Evolutionary conservation across 192 early-diverging fungal genomes (phyloP).

Genomic region (Podila epicladia): DNA sequence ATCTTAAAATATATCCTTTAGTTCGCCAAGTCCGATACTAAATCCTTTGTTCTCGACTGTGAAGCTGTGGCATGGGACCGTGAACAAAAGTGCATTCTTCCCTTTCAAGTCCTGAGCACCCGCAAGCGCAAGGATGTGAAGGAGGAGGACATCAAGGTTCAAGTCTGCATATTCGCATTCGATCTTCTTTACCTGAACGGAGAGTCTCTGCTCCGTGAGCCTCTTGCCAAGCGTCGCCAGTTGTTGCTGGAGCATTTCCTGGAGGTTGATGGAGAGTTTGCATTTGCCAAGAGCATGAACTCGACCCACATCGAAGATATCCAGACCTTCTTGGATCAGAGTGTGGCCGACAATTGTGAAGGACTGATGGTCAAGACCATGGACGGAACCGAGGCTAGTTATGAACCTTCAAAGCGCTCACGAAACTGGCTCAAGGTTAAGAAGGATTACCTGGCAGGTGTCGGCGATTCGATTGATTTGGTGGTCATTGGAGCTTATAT

Average conservation of each 20-base stretch:
- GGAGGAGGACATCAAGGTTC: slow-evolving; percentile 91
- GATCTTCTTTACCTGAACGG: slow-evolving; percentile 96
- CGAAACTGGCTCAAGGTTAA: slow-evolving; percentile 99
- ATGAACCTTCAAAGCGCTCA: slow-evolving; percentile 96
- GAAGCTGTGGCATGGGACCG: slow-evolving; percentile 99
- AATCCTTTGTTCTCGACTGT: slow-evolving; percentile 95
- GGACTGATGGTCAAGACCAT: slow-evolving; percentile 98
- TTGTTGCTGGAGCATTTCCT: slow-evolving; percentile 75
- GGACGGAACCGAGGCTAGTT: slow-evolving; percentile 84
- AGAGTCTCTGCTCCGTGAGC: slow-evolving; percentile 81
- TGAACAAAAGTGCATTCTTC: slow-evolving; percentile 85
- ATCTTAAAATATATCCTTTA: slow-evolving; percentile 5
- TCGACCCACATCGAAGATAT: slow-evolving; percentile 92
- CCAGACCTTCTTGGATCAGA: slow-evolving; percentile 88
- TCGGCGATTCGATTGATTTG: slow-evolving; percentile 96
- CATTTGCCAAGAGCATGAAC: slow-evolving; percentile 87
- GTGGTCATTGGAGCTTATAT: slow-evolving; percentile 96
- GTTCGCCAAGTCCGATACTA: slow-evolving; percentile 68
- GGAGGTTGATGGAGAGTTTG: slow-evolving; percentile 87
- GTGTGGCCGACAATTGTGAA: slow-evolving; percentile 91
- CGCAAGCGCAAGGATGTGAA: slow-evolving; percentile 96
- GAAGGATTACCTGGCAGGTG: slow-evolving; percentile 95
- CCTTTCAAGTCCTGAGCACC: slow-evolving; percentile 97
- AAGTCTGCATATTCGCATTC: slow-evolving; percentile 97
- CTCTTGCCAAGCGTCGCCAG: slow-evolving; percentile 81